Evolutionary conservation across 257 asterid genomes (phyloP), one percentile per base, ranked within the genome.

Genomic region (Datura wrightii): DNA sequence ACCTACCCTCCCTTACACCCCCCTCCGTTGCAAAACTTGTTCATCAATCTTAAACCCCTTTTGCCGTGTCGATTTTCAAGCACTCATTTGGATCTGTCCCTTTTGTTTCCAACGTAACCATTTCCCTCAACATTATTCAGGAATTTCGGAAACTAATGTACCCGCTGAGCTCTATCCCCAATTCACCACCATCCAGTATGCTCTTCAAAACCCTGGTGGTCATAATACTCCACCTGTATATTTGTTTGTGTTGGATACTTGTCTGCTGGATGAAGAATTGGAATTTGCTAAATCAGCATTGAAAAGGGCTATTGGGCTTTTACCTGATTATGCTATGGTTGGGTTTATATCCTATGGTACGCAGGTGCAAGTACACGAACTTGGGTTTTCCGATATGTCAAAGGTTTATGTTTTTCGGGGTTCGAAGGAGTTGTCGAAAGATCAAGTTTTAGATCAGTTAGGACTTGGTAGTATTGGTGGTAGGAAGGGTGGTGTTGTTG

Each of bases 51-150:
- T 94, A 87, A 93, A 93, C 91, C 97, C 78, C 97, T 42, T 93
- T 76, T 46, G 91, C 91, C 93, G 95, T 50, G 94, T 94, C 46
- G 99, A 97, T 92, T 93, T 91, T 93, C 86, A 91, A 34, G 98
- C 97, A 54, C 90, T 90, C 54, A 89, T 95, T 66, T 97, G 99
- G 99, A 97, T 95, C 99, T 97, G 99, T 80, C 98, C 99, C 2
- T 93, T 97, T 55, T 97, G 99, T 91, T 94, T 89, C 58, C 98
- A 93, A 41, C 91, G 98, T 8, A 94, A 95, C 84, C 94, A 91
- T 74, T 97, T 97, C 24, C 98, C 99, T 41, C 96, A 87, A 18
- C 93, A 90, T 36, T 97, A 95, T 83, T 80, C 91, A 0, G 84
- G 93, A 66, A 92, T 97, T 80, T 92, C 94, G 1, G 94, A 94